Percentiles rank a stretch among this genome's conserved stretches.
Conservation (phyloP, 78 protist genomes). For the Guillardia theta region DNA sequence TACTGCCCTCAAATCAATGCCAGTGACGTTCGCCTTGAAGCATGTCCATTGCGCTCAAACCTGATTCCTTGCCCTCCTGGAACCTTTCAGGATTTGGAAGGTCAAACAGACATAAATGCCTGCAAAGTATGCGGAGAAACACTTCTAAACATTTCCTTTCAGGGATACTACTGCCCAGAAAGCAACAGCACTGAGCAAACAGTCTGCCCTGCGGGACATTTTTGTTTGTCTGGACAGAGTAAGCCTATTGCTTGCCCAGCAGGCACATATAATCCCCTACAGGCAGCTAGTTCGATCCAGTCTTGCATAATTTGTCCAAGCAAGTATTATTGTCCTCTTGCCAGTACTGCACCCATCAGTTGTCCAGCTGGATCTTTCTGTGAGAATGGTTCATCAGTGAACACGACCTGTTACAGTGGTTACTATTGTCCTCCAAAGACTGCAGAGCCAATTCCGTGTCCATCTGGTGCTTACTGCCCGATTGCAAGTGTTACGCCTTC, state of each 20-base stretch:
- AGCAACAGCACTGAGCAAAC: not conserved
- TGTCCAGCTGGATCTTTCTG: constrained; percentile 64
- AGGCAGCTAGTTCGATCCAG: not conserved
- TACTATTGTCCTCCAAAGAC: constrained; percentile 18
- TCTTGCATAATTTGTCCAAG: constrained; percentile 51
- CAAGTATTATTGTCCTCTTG: constrained; percentile 39
- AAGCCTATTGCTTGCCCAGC: constrained; percentile 47
- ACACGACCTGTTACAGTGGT: constrained; percentile 28
- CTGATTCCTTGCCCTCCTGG: too few relatives aligned
- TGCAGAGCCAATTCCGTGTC: too few relatives aligned
- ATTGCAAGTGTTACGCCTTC: too few relatives aligned
- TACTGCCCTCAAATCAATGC: too few relatives aligned
- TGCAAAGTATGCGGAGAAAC: too few relatives aligned
- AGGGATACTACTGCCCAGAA: constrained; percentile 21
- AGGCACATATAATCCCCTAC: constrained; percentile 47
- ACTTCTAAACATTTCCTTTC: too few relatives aligned
- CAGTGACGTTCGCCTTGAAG: too few relatives aligned
- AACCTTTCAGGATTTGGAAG: too few relatives aligned
- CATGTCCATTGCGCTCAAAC: too few relatives aligned
- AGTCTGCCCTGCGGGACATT: not conserved
- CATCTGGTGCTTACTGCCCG: too few relatives aligned
- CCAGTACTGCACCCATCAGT: not conserved
- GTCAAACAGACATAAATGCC: too few relatives aligned
- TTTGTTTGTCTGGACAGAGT: not conserved
- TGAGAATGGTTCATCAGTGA: not conserved